Conservation (phyloP, 352 stramenopile species). For the Halophytophthora batemanensis region DNA sequence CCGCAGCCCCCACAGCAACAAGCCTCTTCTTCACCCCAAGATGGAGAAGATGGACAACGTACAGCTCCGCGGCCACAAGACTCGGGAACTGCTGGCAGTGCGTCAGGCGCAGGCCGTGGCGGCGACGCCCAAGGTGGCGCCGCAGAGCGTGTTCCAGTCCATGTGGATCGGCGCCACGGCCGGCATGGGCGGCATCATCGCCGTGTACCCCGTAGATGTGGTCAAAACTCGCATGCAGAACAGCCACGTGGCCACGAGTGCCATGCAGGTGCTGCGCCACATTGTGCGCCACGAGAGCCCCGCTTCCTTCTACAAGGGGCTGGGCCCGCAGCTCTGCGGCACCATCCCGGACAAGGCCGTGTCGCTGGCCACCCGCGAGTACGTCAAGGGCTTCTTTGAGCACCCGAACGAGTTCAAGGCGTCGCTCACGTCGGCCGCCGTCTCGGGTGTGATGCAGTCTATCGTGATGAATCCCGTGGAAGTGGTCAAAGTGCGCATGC, state of each 20-base stretch:
- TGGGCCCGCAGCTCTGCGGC: conserved; percentile 66
- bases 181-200: conserved; percentile 78
- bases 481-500: conserved; percentile 83
- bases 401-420: conserved; percentile 69
- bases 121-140: conserved; percentile 15
- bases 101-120: conserved; percentile 1
- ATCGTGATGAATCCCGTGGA: conserved; percentile 84
- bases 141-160: conserved; percentile 65
- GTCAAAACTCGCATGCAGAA: conserved; percentile 87
- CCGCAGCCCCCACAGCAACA: background rate
- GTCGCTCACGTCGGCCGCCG: conserved; percentile 66
- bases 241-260: conserved; percentile 52
- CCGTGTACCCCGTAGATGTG: conserved; percentile 80
- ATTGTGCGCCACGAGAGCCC: conserved; percentile 64
- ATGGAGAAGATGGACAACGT: conserved; percentile 34
- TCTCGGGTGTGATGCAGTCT: conserved; percentile 67
- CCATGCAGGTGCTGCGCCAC: conserved; percentile 47
- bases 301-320: conserved; percentile 75
- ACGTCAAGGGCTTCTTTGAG: conserved; percentile 71
- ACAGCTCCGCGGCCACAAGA: conserved; percentile 30
- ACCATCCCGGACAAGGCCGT: conserved; percentile 82
- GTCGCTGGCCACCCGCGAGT: conserved; percentile 75
- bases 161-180: conserved; percentile 80
- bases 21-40: background rate
- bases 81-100: conserved; percentile 26